phyloP scores from a whole-genome alignment of 2,329 filamentous ascomycete species.

The Aspergillus nomiae region DNA sequence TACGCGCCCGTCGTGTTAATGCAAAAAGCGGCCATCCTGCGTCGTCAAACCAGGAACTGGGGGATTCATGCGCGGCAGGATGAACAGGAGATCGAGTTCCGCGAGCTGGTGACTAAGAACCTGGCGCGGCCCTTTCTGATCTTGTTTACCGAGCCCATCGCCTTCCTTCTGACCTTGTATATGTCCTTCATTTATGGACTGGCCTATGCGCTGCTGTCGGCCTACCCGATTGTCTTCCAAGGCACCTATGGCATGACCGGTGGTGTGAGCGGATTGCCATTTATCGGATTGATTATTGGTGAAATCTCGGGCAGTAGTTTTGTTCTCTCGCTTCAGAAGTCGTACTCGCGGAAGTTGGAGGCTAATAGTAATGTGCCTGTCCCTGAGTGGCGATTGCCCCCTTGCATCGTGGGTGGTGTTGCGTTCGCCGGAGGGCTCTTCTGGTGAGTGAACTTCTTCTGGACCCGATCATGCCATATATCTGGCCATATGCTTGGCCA shows the following conservation, averaged over 20 bases:
- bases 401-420: slow-evolving; percentile 23
- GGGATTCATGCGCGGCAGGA: slow-evolving; percentile 26
- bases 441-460: background rate
- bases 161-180: slow-evolving; percentile 27
- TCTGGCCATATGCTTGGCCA: background rate
- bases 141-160: slow-evolving; percentile 27
- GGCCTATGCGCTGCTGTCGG: slow-evolving; percentile 22
- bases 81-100: slow-evolving; percentile 22
- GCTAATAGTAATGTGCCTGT: slow-evolving; percentile 22
- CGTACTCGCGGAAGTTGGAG: slow-evolving; percentile 19
- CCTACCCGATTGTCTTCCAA: slow-evolving; percentile 25
- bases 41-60: slow-evolving; percentile 25
- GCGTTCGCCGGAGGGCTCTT: slow-evolving; percentile 26
- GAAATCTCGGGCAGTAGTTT: slow-evolving; percentile 19
- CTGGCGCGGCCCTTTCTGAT: slow-evolving; percentile 23
- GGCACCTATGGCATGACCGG: slow-evolving; percentile 18
- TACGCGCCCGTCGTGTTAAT: slow-evolving; percentile 47
- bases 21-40: slow-evolving; percentile 22
- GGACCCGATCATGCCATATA: background rate
- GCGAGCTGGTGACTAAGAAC: slow-evolving; percentile 23
- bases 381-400: slow-evolving; percentile 28
- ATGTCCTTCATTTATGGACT: slow-evolving; percentile 28
- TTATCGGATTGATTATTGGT: slow-evolving; percentile 25
- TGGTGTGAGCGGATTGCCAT: slow-evolving; percentile 20
- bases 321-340: slow-evolving; percentile 18